Evolutionary conservation across 2,329 filamentous ascomycete genomes (phyloP).

Genomic region (Graphiopsis chlorocephala): DNA sequence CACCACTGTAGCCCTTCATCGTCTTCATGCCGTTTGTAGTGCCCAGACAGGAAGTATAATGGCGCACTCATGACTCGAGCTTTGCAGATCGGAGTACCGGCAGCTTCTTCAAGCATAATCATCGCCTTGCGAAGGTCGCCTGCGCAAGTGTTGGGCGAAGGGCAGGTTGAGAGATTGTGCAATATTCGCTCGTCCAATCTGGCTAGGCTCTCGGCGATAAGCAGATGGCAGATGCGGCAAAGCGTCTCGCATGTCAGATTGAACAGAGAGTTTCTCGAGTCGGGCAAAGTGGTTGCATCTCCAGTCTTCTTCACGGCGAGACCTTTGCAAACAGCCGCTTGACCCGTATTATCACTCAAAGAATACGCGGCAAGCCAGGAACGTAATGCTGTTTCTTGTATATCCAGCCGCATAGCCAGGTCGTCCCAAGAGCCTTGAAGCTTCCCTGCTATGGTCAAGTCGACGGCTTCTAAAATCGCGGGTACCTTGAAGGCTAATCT

Average conservation of each 20-base stretch:
- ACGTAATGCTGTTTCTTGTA: not conserved
- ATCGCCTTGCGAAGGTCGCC: not conserved
- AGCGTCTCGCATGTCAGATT: constrained; percentile 5
- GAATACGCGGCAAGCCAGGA: not conserved
- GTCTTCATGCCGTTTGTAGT: not conserved
- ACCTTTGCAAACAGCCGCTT: not conserved
- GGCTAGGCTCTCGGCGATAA: not conserved
- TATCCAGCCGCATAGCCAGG: not conserved
- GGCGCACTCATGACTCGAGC: not conserved
- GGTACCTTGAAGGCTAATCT: not conserved
- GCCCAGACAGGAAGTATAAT: not conserved
- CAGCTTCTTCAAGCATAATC: not conserved
- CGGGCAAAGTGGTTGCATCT: too few relatives aligned
- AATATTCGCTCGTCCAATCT: not conserved
- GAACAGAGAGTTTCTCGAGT: not conserved
- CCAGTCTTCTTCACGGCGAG: not conserved
- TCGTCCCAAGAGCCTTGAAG: not conserved
- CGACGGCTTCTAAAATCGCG: not conserved
- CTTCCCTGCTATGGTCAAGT: not conserved
- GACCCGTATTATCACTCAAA: not conserved
- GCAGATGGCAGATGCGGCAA: constrained; percentile 3
- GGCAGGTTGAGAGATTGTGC: not conserved
- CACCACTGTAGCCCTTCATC: not conserved
- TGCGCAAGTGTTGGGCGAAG: not conserved
- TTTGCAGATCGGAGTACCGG: not conserved